Evolutionary conservation across 225 moss, liverwort and hornwort species (phyloP), one percentile per base, ranked within the genome.

Genomic region (Asterella californica): DNA sequence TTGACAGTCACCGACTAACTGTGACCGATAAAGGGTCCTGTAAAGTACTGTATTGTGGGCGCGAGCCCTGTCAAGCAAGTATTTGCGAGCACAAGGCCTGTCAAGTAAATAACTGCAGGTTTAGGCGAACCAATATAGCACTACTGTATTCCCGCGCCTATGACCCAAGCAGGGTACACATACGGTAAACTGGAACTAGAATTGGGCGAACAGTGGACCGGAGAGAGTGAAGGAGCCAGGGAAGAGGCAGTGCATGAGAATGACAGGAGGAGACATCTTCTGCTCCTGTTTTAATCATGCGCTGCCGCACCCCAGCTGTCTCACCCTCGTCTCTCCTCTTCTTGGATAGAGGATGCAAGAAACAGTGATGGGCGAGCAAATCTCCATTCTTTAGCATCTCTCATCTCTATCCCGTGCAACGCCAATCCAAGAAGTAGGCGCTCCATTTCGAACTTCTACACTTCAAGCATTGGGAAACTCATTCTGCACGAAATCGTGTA

Each of bases 211-310:
- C n/a, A n/a, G n/a, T 42, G 42, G 7, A 42, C 42, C 42, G 3
- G 62, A 24, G 36, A 45, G 68, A 66, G 34, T 25, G 73, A 86
- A 69, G 8, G 79, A 93, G 95, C 95, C 93, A 95, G 93, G 93
- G 91, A 95, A 93, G 95, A 95, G 95, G 90, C 91, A 93, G 93
- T 95, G 95, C 93, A 95, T 93, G 92, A 91, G 87, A 84, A 85
- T 86, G 81, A 75, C 95, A 90, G 85, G 77, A 84, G 83, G 82
- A 87, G 88, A 29, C 29, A n/a, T 7, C 11, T 71, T 52, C 86
- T 89, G 84, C 88, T 86, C 84, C 86, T 86, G 88, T 82, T 86
- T 79, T 82, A 74, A 89, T 87, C 95, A 95, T 92, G 93, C 95
- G 77, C 78, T 91, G 85, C 93, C 90, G 62, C 87, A 63, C 90